Base-by-base conservation (phyloP, 2,329 filamentous ascomycete genomes). In the Stachybotrys echinatus region DNA sequence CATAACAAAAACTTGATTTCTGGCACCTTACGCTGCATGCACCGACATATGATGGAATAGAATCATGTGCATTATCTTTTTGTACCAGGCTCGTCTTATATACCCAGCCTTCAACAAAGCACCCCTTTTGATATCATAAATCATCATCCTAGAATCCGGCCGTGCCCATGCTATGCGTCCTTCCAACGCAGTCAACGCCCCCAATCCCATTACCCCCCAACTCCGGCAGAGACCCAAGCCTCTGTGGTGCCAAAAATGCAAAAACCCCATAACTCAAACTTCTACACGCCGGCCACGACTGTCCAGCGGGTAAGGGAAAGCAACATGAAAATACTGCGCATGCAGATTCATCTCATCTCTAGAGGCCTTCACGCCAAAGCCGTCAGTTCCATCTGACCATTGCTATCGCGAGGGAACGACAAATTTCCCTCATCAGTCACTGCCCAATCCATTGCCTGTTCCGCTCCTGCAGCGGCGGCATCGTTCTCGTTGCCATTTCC, bases 401-500 rank as follows among this genome's bases (percentile, higher is more conserved):
- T 34, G 14, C 14, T 34, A 8, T 34, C 27, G 14, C 14, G 27
- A 34, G 10, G 27, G 5, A 34, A 34, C 5, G 27, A 10, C 2
- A 14, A 14, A 14, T 34, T 34, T 34, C 10, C 27, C 10, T 34
- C 27, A 14, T 34, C 27, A 34, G 14, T 34, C 27, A 34, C 27
- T 14, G 27, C 27, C 27, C 27, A 34, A 14, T 34, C 27, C 27
- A 34, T 34, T 14, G 5, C 14, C 27, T 8, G 27, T 34, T 34
- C 27, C 10, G 27, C 27, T 34, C 3, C 27, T 14, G 14, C 27
- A n/a, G n/a, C n/a, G n/a, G n/a, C 65, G 43, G 71, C 57, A 21
- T 63, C 63, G 22, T 70, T 70, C n/a, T 69, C 70, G 7, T 61
- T 58, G 34, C 69, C 68, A 6, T 72, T 74, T 34, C 27, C 27